A percentile compares a stretch with the other conserved stretches of the same genome.
These are phyloP conservation scores for Micractinium sp. DNA, from an alignment of 139 green algal species.

Conservation along the genomic window DNA sequence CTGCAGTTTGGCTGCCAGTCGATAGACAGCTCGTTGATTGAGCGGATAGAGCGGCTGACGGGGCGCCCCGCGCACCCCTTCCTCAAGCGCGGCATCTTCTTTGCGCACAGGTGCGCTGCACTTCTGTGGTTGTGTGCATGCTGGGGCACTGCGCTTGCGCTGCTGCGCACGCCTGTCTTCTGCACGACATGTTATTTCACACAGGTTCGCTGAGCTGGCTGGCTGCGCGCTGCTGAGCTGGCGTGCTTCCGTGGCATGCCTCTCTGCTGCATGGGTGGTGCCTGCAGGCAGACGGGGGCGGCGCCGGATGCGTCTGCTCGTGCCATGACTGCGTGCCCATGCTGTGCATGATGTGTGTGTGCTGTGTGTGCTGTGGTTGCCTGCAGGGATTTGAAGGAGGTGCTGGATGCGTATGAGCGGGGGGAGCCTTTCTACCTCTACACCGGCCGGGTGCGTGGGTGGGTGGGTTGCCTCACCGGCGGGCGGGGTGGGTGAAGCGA, in stretches of 20 bases:
- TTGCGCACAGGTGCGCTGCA: constrained; percentile 79
- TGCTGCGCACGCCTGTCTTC: neutral
- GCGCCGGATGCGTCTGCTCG: neutral
- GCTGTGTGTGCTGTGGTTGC: neutral
- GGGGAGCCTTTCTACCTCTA: constrained; percentile 98
- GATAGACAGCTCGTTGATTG: constrained; percentile 61
- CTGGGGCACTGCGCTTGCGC: neutral
- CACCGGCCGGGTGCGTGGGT: constrained; percentile 79
- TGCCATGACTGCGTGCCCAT: neutral
- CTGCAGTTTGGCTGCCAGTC: constrained; percentile 71
- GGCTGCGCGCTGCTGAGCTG: neutral
- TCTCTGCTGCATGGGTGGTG: neutral
- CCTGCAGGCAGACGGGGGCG: neutral
- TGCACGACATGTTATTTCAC: no score
- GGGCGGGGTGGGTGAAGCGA: neutral
- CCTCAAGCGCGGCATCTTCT: constrained; percentile 93
- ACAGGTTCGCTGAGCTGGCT: neutral
- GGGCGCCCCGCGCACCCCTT: constrained; percentile 89
- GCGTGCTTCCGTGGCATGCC: no score
- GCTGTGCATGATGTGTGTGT: neutral
- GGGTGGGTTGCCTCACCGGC: neutral
- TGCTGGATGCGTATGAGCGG: constrained; percentile 93
- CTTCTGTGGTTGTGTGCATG: no score
- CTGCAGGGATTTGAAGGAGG: constrained; percentile 77
- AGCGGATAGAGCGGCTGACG: constrained; percentile 76